Evolutionary conservation across 805 yeast species (phyloP).

Genomic region (Sungouiella thailandica): DNA sequence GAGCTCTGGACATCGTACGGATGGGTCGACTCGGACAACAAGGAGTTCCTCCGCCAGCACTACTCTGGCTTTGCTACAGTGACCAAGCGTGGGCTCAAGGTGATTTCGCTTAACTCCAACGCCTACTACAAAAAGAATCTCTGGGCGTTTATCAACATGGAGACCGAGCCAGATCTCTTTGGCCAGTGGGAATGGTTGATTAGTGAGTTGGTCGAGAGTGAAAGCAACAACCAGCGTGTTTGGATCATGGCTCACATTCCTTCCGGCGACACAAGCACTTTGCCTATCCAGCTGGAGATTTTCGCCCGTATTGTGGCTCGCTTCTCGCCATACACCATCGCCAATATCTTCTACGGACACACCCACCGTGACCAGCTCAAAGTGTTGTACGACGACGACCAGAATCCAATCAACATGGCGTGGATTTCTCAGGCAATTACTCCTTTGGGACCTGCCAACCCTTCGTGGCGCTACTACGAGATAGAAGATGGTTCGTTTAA

Average conservation of each 20-base stretch:
- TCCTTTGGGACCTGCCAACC: conserved; percentile 56
- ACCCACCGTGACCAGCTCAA: conserved; percentile 68
- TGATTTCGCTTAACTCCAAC: conserved; percentile 50
- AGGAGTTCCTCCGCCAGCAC: conserved; percentile 34
- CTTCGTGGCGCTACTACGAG: conserved; percentile 69
- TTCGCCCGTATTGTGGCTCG: conserved; percentile 57
- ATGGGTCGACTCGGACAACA: conserved; percentile 27
- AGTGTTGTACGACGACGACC: conserved; percentile 40
- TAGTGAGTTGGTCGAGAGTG: conserved; percentile 59
- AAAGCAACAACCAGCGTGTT: conserved; percentile 54
- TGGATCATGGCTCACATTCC: conserved; percentile 75
- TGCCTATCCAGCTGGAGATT: conserved; percentile 57
- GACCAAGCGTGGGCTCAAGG: conserved; percentile 44
- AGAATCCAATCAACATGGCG: conserved; percentile 46
- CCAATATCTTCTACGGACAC: conserved; percentile 67
- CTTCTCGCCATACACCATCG: conserved; percentile 64
- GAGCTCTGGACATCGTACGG: conserved; percentile 34
- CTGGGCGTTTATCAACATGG: conserved; percentile 47
- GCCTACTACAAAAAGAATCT: conserved; percentile 60
- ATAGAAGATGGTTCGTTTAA: conserved; percentile 58
- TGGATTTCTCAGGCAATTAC: conserved; percentile 67
- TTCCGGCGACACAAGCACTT: conserved; percentile 45
- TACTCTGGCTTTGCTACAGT: conserved; percentile 59
- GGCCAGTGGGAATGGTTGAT: conserved; percentile 60
- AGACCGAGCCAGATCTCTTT: conserved; percentile 53